Evolutionary conservation across 2,329 filamentous ascomycete species (phyloP), one percentile per base, ranked within the genome.

Genomic region (Microsporum ferrugineum): DNA sequence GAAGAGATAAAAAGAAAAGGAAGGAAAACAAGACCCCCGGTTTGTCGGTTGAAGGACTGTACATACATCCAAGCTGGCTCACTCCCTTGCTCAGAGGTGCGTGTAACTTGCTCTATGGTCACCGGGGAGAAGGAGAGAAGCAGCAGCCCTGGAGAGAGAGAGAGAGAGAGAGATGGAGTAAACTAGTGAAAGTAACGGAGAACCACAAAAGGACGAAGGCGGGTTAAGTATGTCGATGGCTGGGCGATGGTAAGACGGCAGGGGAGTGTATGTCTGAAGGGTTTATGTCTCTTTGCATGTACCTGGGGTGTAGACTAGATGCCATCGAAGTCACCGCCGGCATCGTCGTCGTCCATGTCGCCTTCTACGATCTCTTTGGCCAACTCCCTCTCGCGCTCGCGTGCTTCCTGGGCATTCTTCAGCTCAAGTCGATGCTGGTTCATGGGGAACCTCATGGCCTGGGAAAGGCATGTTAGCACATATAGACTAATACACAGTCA

Each of bases 401-500:
- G 84, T n/a, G 94, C 94, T 77, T 99, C 95, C 75, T 97, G 92
- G 0, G 94, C 94, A 70, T 95, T 97, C 83, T 96, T 97, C 61
- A 99, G 82, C 77, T 99, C 94, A 61, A 97, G 81, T 17, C 94
- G 85, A 77, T 99, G 94, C 76, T 97, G 94, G 79, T 99, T 96
- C 92, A 97, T 97, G 1, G 94, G 94, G 77, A 97, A 99, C 60
- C 94, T 86, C 94, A 99, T 99, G 31, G 94, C 92, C 89, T 92
- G 63, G 51, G 53, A 55, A 12, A 6, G 7, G 5, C 34, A 59
- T 57, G 63, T 76, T 71, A 77, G 69, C 55, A 58, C 34, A 34
- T 2, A 5, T 23, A 29, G 14, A 57, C 17, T 10, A 57, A 31
- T 8, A 47, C 10, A 57, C 14, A 31, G 39, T 45, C 10, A 23